A percentile compares a stretch with the other conserved stretches of the same genome.
phyloP scores from a whole-genome alignment of 306 rosid species.

The Dalbergia cochinchinensis region DNA sequence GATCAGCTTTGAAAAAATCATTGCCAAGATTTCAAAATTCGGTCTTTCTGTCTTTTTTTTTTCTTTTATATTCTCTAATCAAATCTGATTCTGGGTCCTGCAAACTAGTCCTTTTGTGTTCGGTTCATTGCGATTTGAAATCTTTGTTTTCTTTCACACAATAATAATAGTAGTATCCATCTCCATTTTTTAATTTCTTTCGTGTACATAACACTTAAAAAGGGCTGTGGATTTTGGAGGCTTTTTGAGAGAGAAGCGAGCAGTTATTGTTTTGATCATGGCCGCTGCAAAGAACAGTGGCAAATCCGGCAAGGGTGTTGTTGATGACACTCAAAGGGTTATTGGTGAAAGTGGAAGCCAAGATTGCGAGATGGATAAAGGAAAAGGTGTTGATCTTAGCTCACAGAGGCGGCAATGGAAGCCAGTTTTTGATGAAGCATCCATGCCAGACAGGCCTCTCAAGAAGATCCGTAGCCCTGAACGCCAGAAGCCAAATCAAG shows the following conservation, averaged over 20 bases:
- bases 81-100: constrained; percentile 31
- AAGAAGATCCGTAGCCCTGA: constrained; percentile 72
- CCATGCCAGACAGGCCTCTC: constrained; percentile 57
- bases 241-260: constrained; percentile 49
- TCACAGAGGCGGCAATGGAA: constrained; percentile 54
- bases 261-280: constrained; percentile 42
- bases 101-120: neutral
- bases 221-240: neutral
- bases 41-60: neutral
- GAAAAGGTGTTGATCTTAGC: constrained; percentile 45
- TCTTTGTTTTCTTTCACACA: neutral
- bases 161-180: neutral
- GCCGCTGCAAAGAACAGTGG: constrained; percentile 53
- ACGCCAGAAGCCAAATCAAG: constrained; percentile 46
- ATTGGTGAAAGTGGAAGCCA: constrained; percentile 43
- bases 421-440: constrained; percentile 62
- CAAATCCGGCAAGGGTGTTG: constrained; percentile 53
- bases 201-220: neutral
- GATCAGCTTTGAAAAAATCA: constrained; percentile 42
- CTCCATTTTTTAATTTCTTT: neutral
- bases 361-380: constrained; percentile 49
- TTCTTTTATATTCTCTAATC: neutral
- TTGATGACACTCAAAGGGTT: constrained; percentile 39
- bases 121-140: neutral
- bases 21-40: constrained; percentile 41